Evolutionary conservation across 345 rosid genomes (phyloP).

Genomic region (Moringa oleifera): DNA sequence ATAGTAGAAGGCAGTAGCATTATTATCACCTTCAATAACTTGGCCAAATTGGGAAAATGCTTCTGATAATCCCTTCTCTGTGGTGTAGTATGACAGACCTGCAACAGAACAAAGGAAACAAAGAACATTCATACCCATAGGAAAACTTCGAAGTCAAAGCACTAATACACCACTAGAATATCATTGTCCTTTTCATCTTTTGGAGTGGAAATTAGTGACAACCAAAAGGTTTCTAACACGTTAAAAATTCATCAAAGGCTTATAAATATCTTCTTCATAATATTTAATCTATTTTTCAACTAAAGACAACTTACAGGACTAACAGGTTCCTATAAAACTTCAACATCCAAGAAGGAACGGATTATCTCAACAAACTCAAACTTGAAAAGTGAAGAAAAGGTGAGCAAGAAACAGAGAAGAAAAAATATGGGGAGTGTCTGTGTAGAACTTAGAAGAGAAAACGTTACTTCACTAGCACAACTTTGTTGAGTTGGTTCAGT

Average conservation of each 20-base stretch:
- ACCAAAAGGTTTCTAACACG: not conserved
- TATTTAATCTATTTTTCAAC: no score
- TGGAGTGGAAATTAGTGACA: not conserved
- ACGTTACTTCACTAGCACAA: not conserved
- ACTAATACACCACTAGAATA: no score
- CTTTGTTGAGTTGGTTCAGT: not conserved
- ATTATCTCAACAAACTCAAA: no score
- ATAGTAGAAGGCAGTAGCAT: not conserved
- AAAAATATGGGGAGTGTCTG: not conserved
- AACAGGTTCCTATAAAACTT: not conserved
- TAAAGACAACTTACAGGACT: not conserved
- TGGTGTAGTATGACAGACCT: slow-evolving; percentile 72
- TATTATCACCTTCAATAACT: slow-evolving; percentile 72
- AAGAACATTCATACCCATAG: not conserved
- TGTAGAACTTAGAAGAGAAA: not conserved
- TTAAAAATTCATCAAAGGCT: no score
- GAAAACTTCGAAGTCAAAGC: not conserved
- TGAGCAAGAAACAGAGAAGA: no score
- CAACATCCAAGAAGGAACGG: not conserved
- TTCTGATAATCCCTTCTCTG: slow-evolving; percentile 57
- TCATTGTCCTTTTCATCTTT: not conserved
- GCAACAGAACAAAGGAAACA: slow-evolving; percentile 10
- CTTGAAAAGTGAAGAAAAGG: no score
- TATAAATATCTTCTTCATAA: no score
- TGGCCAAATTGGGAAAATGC: slow-evolving; percentile 80